Percentiles rank a stretch among this genome's conserved stretches.
Conservation (phyloP, 306 rosid species). For the Cercis canadensis region DNA sequence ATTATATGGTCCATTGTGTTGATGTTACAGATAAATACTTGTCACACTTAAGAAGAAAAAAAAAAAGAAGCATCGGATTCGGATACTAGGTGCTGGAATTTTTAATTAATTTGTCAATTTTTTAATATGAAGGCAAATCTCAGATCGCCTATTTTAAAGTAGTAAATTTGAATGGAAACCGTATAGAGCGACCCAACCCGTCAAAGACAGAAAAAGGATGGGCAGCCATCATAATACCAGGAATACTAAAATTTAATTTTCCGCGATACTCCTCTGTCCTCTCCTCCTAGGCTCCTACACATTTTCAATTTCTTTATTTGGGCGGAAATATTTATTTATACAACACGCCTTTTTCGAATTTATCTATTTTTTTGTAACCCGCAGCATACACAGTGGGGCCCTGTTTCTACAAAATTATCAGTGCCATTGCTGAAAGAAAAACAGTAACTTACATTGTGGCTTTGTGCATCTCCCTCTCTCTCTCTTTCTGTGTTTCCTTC, state of each 20-base stretch:
- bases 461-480: slow-evolving; percentile 39
- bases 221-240: not conserved
- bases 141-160: slow-evolving; percentile 41
- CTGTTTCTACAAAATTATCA: slow-evolving; percentile 59
- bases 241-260: too few species aligned
- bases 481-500: slow-evolving; percentile 32
- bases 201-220: not conserved
- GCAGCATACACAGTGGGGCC: slow-evolving; percentile 48
- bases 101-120: not conserved
- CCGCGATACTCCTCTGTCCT: too few species aligned
- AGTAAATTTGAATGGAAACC: slow-evolving; percentile 17
- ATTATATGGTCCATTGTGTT: too few species aligned
- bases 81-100: slow-evolving; percentile 35
- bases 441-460: slow-evolving; percentile 34
- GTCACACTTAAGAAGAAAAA: too few species aligned
- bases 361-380: not conserved
- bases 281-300: too few species aligned
- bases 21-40: too few species aligned
- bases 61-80: slow-evolving; percentile 14
- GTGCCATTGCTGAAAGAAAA: slow-evolving; percentile 67
- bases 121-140: slow-evolving; percentile 28
- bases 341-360: not conserved
- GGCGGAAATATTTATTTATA: slow-evolving; percentile 17
- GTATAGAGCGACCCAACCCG: not conserved
- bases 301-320: too few species aligned